Conservation (phyloP, 2,329 filamentous ascomycete species). For the Aspergillus arachidicola region DNA sequence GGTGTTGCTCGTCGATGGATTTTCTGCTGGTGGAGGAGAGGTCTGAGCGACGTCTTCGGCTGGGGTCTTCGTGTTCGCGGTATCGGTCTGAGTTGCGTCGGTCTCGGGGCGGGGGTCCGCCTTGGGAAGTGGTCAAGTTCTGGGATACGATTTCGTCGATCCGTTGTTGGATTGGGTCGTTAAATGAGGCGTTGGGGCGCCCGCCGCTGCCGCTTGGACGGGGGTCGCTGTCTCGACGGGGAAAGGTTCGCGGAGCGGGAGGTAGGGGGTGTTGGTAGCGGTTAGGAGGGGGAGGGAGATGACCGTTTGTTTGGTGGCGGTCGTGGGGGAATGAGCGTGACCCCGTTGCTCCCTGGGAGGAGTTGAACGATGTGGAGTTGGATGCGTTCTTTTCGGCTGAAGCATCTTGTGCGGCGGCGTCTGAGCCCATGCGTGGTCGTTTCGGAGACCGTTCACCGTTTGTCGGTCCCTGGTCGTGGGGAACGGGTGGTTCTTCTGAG, state of each 20-base stretch:
- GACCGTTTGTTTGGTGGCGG: constrained; percentile 21
- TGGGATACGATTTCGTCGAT: constrained; percentile 41
- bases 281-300: constrained; percentile 14
- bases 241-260: constrained; percentile 20
- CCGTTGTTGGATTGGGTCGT: constrained; percentile 41
- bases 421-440: constrained; percentile 36
- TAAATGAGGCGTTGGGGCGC: constrained; percentile 15
- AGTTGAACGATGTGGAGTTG: constrained; percentile 13
- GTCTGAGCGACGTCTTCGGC: constrained; percentile 17
- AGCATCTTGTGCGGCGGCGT: constrained; percentile 18
- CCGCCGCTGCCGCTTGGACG: constrained; percentile 9
- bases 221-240: constrained; percentile 20
- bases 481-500: constrained; percentile 8
- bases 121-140: constrained; percentile 21
- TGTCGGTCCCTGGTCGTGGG: constrained; percentile 3
- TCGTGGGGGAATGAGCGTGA: constrained; percentile 15
- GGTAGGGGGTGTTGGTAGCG: constrained; percentile 27
- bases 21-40: constrained; percentile 8
- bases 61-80: constrained; percentile 21
- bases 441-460: constrained; percentile 41
- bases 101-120: not conserved
- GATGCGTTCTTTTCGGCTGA: constrained; percentile 8
- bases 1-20: constrained; percentile 13
- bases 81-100: constrained; percentile 21
- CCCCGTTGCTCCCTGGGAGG: constrained; percentile 6